Conservation (phyloP, 2,329 filamentous ascomycete genomes). For the Blastomyces parvus region DNA sequence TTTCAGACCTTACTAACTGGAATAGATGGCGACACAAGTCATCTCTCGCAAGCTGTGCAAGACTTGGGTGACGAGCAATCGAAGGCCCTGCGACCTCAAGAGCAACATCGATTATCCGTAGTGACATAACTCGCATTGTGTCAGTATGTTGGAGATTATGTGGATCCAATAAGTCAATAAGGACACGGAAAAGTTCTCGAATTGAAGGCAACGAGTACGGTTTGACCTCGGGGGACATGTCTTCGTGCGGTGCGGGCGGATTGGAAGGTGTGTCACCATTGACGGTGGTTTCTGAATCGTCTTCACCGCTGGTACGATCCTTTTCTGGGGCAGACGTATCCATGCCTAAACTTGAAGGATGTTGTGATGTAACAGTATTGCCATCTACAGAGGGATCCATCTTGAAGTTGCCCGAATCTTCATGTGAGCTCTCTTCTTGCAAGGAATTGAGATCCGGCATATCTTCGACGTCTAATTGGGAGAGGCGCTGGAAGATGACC, state of each 20-base stretch:
- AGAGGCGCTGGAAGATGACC: slow-evolving; percentile 89
- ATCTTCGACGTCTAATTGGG: slow-evolving; percentile 70
- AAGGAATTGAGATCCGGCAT: slow-evolving; percentile 56
- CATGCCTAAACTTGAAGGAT: slow-evolving; percentile 34
- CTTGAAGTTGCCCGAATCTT: slow-evolving; percentile 64
- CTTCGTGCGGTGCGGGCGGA: slow-evolving; percentile 31
- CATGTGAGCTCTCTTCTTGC: slow-evolving; percentile 50
- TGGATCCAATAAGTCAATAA: slow-evolving; percentile 88
- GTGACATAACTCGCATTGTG: slow-evolving; percentile 91
- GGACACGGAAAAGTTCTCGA: slow-evolving; percentile 81
- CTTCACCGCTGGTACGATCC: slow-evolving; percentile 27
- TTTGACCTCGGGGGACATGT: slow-evolving; percentile 51
- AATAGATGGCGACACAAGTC: slow-evolving; percentile 89
- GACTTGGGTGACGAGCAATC: slow-evolving; percentile 80
- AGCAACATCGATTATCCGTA: slow-evolving; percentile 94
- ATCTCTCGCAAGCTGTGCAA: slow-evolving; percentile 83
- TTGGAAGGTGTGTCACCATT: slow-evolving; percentile 27
- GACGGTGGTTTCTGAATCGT: slow-evolving; percentile 24
- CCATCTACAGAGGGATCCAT: slow-evolving; percentile 72
- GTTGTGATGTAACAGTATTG: slow-evolving; percentile 48
- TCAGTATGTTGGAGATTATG: slow-evolving; percentile 89
- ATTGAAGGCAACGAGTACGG: slow-evolving; percentile 94
- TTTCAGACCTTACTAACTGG: slow-evolving; percentile 91
- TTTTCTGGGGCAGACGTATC: slow-evolving; percentile 28
- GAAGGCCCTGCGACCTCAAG: slow-evolving; percentile 92